Conservation (phyloP, 495 filamentous ascomycete species). For the Penicillium ochrochloron region DNA sequence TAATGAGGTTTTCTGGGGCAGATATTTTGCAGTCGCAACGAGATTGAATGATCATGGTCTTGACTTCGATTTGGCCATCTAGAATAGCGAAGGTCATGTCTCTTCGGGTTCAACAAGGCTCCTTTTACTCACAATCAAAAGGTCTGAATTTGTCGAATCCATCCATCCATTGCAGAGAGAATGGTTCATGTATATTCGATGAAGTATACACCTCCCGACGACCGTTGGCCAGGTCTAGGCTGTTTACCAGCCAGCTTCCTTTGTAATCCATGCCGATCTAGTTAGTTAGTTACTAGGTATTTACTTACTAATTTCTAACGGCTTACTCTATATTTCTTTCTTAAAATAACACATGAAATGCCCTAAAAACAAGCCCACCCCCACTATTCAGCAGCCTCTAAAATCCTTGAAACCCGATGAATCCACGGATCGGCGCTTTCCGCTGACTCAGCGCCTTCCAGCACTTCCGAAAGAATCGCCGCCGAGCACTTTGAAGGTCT, state of each 20-base stretch:
- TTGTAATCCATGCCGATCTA: neutral
- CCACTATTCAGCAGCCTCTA: neutral
- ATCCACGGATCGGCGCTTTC: neutral
- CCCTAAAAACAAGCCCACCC: neutral
- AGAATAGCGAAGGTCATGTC: no score
- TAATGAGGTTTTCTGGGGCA: neutral
- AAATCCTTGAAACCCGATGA: neutral
- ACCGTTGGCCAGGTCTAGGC: neutral
- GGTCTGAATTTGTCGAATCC: no score
- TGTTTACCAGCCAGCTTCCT: neutral
- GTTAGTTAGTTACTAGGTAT: no score
- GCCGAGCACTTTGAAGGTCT: neutral
- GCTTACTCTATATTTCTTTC: neutral
- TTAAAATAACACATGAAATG: neutral
- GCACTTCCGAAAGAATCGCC: slow-evolving; percentile 7
- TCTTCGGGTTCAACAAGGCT: no score
- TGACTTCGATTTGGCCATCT: neutral
- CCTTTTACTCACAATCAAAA: no score
- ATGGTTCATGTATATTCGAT: no score
- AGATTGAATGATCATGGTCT: neutral
- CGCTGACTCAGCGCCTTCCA: slow-evolving; percentile 25
- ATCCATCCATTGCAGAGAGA: no score
- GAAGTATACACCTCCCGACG: neutral
- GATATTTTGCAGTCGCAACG: neutral
- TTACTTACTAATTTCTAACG: neutral